Conservation (phyloP, 179 eudicot species). For the Spinacia oleracea region DNA sequence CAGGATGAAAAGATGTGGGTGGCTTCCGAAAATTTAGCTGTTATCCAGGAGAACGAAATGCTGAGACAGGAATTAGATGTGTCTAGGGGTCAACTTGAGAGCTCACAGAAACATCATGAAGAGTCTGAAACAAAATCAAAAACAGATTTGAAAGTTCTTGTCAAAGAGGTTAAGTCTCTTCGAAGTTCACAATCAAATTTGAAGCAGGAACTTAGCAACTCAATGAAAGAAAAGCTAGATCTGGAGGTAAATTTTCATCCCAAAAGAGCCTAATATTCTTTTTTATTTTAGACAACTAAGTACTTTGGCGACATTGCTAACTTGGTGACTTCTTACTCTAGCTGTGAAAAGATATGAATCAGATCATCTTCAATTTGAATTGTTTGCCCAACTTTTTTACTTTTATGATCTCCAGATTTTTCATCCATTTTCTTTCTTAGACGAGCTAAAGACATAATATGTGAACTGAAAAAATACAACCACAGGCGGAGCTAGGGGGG, state of each 20-base stretch:
- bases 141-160: constrained; percentile 77
- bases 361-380: background rate
- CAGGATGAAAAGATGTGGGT: constrained; percentile 55
- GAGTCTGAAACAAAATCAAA: constrained; percentile 70
- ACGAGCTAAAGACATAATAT: background rate
- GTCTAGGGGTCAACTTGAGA: constrained; percentile 55
- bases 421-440: background rate
- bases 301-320: no score
- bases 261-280: background rate
- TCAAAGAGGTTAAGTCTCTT: constrained; percentile 82
- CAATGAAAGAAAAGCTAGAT: constrained; percentile 58
- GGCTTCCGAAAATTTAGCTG: constrained; percentile 38
- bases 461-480: background rate
- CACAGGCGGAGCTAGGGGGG: no score
- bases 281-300: background rate
- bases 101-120: constrained; percentile 58
- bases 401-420: background rate
- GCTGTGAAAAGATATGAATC: no score
- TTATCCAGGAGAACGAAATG: constrained; percentile 57
- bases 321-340: no score
- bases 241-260: constrained; percentile 53
- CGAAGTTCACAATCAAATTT: constrained; percentile 68
- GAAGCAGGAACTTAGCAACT: constrained; percentile 75
- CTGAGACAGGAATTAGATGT: constrained; percentile 61
- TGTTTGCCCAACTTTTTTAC: background rate